Evolutionary conservation across 768 basidiomycete genomes (phyloP).

Genomic region (Omphalotus guepiniiformis): DNA sequence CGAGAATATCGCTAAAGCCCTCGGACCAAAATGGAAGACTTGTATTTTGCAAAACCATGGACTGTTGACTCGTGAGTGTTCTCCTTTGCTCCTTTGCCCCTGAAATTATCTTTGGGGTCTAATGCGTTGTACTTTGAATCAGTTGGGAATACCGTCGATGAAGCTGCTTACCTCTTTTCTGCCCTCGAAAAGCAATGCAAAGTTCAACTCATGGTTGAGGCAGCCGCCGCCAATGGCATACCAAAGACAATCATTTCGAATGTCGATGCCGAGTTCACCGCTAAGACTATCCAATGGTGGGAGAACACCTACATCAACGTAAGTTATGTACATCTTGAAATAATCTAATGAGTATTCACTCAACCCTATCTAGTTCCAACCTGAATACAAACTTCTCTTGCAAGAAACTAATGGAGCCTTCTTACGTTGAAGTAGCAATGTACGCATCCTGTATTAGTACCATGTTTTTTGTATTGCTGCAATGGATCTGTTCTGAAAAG

Average conservation of each 20-base stretch:
- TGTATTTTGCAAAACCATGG: constrained; percentile 43
- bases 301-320: constrained; percentile 15
- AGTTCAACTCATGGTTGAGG: constrained; percentile 41
- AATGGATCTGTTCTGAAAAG: too few species aligned
- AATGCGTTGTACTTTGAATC: constrained; percentile 4
- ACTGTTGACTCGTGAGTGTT: constrained; percentile 20
- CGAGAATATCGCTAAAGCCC: constrained; percentile 36
- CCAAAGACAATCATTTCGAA: constrained; percentile 20
- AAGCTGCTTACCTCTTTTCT: constrained; percentile 37
- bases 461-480: too few species aligned
- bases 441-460: too few species aligned
- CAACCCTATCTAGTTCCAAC: constrained; percentile 19
- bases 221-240: constrained; percentile 28
- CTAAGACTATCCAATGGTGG: constrained; percentile 17
- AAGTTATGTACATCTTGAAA: background rate
- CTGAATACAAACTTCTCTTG: constrained; percentile 21
- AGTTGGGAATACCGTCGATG: constrained; percentile 38
- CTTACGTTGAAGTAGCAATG: constrained; percentile 22
- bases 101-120: constrained; percentile 7
- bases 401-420: constrained; percentile 25
- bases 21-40: constrained; percentile 34
- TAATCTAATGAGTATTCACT: background rate
- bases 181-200: constrained; percentile 43
- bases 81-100: background rate
- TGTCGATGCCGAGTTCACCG: constrained; percentile 22